Evolutionary conservation across 164 flowering plant species (phyloP).

Genomic region (Annona cherimola): DNA sequence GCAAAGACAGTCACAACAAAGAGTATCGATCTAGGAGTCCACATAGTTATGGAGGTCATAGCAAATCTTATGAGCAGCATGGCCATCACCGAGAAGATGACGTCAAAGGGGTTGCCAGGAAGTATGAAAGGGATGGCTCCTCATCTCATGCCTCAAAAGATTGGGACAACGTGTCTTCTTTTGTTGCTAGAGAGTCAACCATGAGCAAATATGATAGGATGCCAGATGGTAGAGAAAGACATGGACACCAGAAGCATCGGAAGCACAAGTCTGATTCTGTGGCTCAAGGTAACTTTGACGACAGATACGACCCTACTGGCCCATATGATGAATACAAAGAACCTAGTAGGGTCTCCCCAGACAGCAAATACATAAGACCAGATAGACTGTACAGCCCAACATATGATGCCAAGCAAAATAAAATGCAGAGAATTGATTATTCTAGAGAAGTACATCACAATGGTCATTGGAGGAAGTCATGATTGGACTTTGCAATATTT

Average conservation of each 20-base stretch:
- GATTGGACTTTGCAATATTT: neutral
- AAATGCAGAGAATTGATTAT: neutral
- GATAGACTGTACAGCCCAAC: conserved; percentile 6
- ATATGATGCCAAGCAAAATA: conserved; percentile 8
- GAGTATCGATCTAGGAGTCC: conserved; percentile 2
- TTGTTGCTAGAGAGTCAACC: conserved; percentile 13
- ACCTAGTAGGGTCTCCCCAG: conserved; percentile 16
- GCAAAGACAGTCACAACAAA: conserved; percentile 16
- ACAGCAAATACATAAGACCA: conserved; percentile 16
- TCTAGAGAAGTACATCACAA: conserved; percentile 2
- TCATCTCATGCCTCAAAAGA: conserved; percentile 30
- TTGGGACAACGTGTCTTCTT: conserved; percentile 24
- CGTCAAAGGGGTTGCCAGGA: conserved; percentile 15
- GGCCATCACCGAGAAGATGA: conserved; percentile 29
- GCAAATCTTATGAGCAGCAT: conserved; percentile 18
- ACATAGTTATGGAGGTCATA: conserved; percentile 1
- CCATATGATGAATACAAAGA: conserved; percentile 28
- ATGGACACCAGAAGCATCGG: conserved; percentile 14
- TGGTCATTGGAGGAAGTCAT: conserved; percentile 6
- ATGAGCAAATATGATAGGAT: conserved; percentile 18
- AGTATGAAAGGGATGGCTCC: conserved; percentile 20
- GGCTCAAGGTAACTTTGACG: conserved; percentile 38
- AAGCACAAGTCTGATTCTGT: conserved; percentile 18
- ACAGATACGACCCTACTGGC: conserved; percentile 79
- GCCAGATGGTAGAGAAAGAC: conserved; percentile 25